Percentiles rank a stretch among this genome's conserved stretches.
These are phyloP conservation scores for Akanthomyces uredinophilus DNA, from an alignment of 2,329 filamentous ascomycete genomes.

Conservation along the genomic window DNA sequence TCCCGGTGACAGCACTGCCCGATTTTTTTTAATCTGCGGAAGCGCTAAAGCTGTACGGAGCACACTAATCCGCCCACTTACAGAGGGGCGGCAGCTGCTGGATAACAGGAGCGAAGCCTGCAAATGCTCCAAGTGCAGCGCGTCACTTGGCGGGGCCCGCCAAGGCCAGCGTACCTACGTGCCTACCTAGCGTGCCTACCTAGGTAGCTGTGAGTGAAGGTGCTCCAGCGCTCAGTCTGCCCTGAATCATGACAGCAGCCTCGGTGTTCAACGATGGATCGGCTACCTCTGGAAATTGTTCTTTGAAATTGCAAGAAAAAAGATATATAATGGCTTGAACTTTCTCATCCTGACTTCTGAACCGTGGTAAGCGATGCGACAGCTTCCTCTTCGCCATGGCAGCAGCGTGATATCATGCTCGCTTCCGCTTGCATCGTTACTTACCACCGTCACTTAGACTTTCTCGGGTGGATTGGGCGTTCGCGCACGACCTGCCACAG, in stretches of 20 bases:
- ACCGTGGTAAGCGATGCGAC: too few species aligned
- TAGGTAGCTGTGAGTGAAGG: too few species aligned
- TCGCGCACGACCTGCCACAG: background rate
- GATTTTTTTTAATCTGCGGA: background rate
- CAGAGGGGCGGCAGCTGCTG: too few species aligned
- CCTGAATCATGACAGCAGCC: background rate
- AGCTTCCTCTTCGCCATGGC: background rate
- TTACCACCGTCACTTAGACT: background rate
- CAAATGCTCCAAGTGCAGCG: too few species aligned
- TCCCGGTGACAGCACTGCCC: background rate
- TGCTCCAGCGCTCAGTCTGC: background rate
- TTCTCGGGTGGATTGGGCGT: background rate
- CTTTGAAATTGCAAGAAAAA: background rate
- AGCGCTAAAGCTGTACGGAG: background rate
- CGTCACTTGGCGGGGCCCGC: too few species aligned
- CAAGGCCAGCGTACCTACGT: too few species aligned
- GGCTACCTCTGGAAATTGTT: too few species aligned
- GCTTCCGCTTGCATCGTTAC: conserved; percentile 5
- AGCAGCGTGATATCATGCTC: conserved; percentile 2
- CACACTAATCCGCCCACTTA: background rate
- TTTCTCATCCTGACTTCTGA: too few species aligned
- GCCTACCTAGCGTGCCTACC: too few species aligned
- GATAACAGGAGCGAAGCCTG: background rate
- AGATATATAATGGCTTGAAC: background rate
- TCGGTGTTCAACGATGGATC: too few species aligned